Conservation (phyloP, 2,329 filamentous ascomycete species). For the Botrytis cinerea region DNA sequence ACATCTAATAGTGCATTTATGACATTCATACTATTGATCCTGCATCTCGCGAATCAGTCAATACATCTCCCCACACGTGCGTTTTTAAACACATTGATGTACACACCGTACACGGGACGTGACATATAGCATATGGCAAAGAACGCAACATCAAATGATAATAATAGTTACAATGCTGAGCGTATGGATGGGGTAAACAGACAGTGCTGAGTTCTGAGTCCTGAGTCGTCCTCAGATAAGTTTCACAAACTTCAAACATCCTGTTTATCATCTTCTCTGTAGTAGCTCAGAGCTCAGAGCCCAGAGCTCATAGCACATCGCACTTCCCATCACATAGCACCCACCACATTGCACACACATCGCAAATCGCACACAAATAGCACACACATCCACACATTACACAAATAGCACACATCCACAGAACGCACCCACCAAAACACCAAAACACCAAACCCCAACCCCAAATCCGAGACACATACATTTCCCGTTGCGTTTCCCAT, state of each 20-base stretch:
- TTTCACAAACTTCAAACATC: background rate
- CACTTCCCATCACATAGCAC: too few species aligned
- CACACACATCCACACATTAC: background rate
- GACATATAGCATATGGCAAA: background rate
- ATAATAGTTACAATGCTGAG: background rate
- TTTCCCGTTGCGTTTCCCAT: background rate
- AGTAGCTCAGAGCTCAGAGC: background rate
- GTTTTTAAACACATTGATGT: background rate
- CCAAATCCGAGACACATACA: background rate
- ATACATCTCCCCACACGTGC: background rate
- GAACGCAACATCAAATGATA: background rate
- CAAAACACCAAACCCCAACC: background rate
- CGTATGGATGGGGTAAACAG: background rate
- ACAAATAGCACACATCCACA: background rate
- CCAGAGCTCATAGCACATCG: background rate
- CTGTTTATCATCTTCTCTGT: background rate
- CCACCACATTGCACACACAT: too few species aligned
- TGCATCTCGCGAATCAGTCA: background rate
- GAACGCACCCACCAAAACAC: too few species aligned
- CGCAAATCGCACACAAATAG: background rate
- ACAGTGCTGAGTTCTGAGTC: background rate
- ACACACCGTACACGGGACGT: background rate
- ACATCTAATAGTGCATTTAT: background rate
- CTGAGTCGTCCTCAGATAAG: background rate
- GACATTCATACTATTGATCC: background rate